Conservation (phyloP, 2,329 filamentous ascomycete species). For the Periconia digitata region DNA sequence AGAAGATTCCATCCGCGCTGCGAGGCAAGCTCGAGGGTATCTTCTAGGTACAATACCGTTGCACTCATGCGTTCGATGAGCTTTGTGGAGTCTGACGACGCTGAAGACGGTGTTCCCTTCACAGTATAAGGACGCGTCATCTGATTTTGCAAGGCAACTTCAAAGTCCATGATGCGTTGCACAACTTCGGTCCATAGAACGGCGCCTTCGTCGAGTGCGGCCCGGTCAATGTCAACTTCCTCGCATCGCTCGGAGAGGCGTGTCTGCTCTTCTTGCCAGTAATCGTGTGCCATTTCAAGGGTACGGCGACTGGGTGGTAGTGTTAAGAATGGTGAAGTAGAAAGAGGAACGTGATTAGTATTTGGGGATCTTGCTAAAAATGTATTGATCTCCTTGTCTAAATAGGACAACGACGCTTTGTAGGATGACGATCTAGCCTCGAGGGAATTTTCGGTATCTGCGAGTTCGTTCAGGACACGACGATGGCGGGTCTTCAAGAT, state of each 20-base stretch:
- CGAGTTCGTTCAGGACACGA: conserved; percentile 62
- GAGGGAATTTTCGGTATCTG: conserved; percentile 64
- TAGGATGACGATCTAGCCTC: conserved; percentile 75
- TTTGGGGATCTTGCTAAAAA: conserved; percentile 61
- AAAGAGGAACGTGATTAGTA: conserved; percentile 29
- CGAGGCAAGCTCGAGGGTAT: conserved; percentile 58
- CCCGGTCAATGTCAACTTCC: conserved; percentile 62
- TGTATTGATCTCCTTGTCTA: conserved; percentile 62
- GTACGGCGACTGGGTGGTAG: conserved; percentile 68
- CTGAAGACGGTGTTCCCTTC: no score
- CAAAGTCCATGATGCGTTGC: conserved; percentile 63
- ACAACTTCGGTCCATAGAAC: conserved; percentile 67
- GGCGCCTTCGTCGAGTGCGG: conserved; percentile 68
- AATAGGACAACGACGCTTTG: conserved; percentile 64
- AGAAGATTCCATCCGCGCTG: conserved; percentile 71
- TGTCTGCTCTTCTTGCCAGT: conserved; percentile 67
- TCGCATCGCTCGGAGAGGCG: conserved; percentile 58
- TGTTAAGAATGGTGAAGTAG: conserved; percentile 55
- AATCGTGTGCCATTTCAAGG: conserved; percentile 68
- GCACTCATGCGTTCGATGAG: conserved; percentile 54
- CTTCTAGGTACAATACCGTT: conserved; percentile 59
- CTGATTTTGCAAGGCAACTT: conserved; percentile 60
- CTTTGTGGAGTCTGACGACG: conserved; percentile 18
- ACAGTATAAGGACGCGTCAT: conserved; percentile 41
- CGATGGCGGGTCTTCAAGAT: conserved; percentile 62